A percentile compares a stretch with the other conserved stretches of the same genome.
phyloP scores from a whole-genome alignment of 1,139 yeast genomes.

The Yamadazyma siamensis region DNA sequence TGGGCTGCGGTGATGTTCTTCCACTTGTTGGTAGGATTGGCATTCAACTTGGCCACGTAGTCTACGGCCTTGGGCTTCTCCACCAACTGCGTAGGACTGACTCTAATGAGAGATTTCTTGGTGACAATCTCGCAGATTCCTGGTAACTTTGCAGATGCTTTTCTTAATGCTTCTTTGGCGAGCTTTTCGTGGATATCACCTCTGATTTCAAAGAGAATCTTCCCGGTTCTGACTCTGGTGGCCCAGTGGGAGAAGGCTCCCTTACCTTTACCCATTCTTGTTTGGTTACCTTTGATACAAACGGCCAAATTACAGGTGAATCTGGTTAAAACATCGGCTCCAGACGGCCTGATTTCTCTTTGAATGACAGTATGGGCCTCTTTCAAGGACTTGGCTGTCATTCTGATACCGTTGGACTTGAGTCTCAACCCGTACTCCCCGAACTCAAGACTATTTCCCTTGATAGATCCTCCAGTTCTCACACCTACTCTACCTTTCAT shows the following conservation, averaged over 20 bases:
- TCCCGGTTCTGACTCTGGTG: slow-evolving; percentile 93
- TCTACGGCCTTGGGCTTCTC: slow-evolving; percentile 49
- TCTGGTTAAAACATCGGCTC: slow-evolving; percentile 73
- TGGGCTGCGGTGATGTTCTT: slow-evolving; percentile 47
- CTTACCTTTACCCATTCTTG: slow-evolving; percentile 99
- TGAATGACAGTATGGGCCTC: slow-evolving; percentile 87
- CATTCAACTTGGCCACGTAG: slow-evolving; percentile 51
- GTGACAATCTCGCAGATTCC: slow-evolving; percentile 87
- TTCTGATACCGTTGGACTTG: slow-evolving; percentile 79
- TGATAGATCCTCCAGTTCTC: slow-evolving; percentile 89
- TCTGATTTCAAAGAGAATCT: slow-evolving; percentile 79
- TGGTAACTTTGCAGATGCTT: slow-evolving; percentile 90
- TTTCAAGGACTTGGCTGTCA: slow-evolving; percentile 85
- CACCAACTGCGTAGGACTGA: slow-evolving; percentile 54
- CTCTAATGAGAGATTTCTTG: slow-evolving; percentile 62
- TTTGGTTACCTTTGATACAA: slow-evolving; percentile 95
- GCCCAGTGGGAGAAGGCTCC: slow-evolving; percentile 99
- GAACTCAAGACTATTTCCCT: slow-evolving; percentile 77
- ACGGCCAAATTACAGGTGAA: slow-evolving; percentile 84
- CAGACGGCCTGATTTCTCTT: slow-evolving; percentile 74
- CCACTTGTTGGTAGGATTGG: slow-evolving; percentile 66
- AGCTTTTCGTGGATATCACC: slow-evolving; percentile 83
- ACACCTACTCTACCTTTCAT: slow-evolving; percentile 95
- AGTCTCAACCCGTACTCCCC: slow-evolving; percentile 88
- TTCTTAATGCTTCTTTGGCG: slow-evolving; percentile 88